Evolutionary conservation across 768 basidiomycete species (phyloP).

Genomic region (Collybia mongolica): DNA sequence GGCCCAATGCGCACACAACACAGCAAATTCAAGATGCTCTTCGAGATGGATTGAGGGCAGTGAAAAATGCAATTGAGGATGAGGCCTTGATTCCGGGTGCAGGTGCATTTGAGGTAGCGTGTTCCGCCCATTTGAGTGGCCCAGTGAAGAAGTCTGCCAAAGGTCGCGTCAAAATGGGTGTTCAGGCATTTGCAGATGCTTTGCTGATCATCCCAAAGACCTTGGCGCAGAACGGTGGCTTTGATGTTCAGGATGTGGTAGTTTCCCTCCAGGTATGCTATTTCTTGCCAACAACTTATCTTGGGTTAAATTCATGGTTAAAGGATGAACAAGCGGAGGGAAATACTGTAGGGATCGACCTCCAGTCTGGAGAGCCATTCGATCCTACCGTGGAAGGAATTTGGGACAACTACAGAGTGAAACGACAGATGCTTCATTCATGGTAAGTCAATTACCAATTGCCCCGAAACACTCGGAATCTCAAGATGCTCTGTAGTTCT

Average conservation of each 20-base stretch:
- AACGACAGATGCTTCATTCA: conserved; percentile 97
- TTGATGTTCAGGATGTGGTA: conserved; percentile 94
- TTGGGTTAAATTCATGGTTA: neutral
- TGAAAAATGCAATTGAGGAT: conserved; percentile 97
- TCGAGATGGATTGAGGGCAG: conserved; percentile 92
- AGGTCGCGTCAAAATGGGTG: conserved; percentile 95
- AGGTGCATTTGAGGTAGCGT: conserved; percentile 95
- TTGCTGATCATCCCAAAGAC: conserved; percentile 95
- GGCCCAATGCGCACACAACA: conserved; percentile 94
- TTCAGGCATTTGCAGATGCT: conserved; percentile 96
- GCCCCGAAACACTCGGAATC: conserved; percentile 6
- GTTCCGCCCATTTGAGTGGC: conserved; percentile 79
- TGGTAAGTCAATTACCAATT: conserved; percentile 52
- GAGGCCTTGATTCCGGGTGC: conserved; percentile 89
- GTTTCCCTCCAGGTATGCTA: conserved; percentile 78
- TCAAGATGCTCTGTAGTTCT: conserved; percentile 48
- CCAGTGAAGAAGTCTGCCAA: conserved; percentile 83
- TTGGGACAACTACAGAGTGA: conserved; percentile 99
- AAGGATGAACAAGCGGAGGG: conserved; percentile 94
- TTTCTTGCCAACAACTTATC: neutral
- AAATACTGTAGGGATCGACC: conserved; percentile 88
- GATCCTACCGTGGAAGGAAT: conserved; percentile 95
- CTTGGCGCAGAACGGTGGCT: conserved; percentile 92
- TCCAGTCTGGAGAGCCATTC: conserved; percentile 92
- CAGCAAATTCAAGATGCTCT: conserved; percentile 98